These are phyloP conservation scores for Backusella mclennaniae DNA, from an alignment of 192 early-diverging fungal genomes.

Conservation along the genomic window DNA sequence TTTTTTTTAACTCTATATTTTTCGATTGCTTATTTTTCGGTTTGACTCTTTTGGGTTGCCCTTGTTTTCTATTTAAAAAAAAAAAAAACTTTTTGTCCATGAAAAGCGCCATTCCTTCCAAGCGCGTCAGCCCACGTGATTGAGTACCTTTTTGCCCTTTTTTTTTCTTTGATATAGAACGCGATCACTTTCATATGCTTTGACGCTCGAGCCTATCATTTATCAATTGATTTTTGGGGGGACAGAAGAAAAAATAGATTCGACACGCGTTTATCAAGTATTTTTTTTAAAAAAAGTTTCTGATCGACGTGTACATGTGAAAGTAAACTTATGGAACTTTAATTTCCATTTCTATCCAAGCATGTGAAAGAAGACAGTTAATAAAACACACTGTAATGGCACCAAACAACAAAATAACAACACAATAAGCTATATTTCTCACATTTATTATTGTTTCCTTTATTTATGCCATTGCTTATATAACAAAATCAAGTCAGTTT, in stretches of 20 bases:
- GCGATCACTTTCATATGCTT: conserved; percentile 3
- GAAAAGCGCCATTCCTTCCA: conserved; percentile 4
- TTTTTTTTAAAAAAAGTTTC: not conserved
- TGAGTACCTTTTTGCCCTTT: not conserved
- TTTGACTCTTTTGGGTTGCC: not conserved
- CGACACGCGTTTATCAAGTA: conserved; percentile 2
- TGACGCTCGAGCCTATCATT: not conserved
- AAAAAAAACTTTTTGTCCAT: not conserved
- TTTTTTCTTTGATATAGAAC: not conserved
- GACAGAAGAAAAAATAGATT: not conserved
- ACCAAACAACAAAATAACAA: not conserved
- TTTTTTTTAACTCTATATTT: not conserved
- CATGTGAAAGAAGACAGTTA: not conserved
- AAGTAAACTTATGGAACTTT: not conserved
- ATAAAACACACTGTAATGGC: not conserved
- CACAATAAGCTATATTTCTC: not conserved
- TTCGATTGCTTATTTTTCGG: not conserved
- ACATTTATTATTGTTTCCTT: not conserved
- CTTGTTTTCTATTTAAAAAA: not conserved
- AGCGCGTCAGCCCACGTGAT: not conserved
- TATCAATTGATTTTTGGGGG: conserved; percentile 1
- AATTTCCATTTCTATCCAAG: not conserved
- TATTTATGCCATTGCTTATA: not conserved
- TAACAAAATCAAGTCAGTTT: not conserved
- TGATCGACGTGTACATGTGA: conserved; percentile 4